A percentile compares a stretch with the other conserved stretches of the same genome.
These are phyloP conservation scores for Tetracentron sinense DNA, from an alignment of 164 flowering plant species.

Conservation along the genomic window DNA sequence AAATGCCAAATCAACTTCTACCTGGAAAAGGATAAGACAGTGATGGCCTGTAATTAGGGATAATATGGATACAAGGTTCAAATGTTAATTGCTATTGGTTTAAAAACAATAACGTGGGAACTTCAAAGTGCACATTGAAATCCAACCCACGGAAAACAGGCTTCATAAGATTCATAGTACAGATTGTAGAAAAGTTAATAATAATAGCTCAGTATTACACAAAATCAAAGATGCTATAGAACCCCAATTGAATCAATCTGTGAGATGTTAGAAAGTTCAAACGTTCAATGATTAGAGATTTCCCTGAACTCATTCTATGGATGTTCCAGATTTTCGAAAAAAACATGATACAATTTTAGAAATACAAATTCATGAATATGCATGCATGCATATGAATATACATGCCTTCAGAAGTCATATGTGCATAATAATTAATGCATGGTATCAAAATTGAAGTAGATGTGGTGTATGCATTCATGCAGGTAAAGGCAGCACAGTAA, in stretches of 20 bases:
- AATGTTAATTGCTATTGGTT: background rate
- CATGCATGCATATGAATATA: background rate
- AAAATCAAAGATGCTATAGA: background rate
- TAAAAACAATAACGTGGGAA: background rate
- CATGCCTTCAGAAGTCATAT: background rate
- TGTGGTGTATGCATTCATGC: background rate
- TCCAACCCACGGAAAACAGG: too few species aligned
- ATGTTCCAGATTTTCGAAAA: too few species aligned
- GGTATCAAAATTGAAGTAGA: too few species aligned
- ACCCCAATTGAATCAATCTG: too few species aligned
- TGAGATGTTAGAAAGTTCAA: background rate
- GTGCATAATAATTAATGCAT: too few species aligned
- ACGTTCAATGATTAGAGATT: too few species aligned
- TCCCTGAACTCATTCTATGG: too few species aligned
- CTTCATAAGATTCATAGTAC: too few species aligned
- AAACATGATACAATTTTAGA: conserved; percentile 1
- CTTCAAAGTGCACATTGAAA: background rate
- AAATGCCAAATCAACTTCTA: conserved; percentile 92
- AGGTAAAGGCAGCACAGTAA: background rate
- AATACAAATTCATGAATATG: background rate
- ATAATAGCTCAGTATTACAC: too few species aligned
- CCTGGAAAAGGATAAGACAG: conserved; percentile 36
- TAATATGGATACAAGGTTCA: conserved; percentile 1
- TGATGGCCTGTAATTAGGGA: background rate
- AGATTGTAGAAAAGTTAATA: background rate